These are phyloP conservation scores for Senna tora DNA, from an alignment of 306 rosid species.

Conservation along the genomic window DNA sequence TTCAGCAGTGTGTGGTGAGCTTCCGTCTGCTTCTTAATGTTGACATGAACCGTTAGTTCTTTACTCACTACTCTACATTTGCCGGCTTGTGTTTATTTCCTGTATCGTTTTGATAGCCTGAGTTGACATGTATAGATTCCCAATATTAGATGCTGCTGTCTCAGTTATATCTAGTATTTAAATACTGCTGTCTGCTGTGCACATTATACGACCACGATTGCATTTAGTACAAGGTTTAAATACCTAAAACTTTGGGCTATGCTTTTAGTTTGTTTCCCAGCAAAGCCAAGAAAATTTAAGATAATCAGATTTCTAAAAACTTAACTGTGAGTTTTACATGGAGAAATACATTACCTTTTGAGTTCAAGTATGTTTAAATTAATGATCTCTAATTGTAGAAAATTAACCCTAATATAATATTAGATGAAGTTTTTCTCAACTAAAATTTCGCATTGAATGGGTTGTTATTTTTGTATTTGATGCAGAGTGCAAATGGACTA, in stretches of 20 bases:
- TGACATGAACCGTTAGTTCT: neutral
- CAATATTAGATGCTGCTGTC: neutral
- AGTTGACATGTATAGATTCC: slow-evolving; percentile 1
- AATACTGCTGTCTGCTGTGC: neutral
- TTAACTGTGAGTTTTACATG: neutral
- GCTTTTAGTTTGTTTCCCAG: slow-evolving; percentile 3
- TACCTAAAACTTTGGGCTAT: neutral
- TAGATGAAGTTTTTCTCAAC: neutral
- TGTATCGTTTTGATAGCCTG: neutral
- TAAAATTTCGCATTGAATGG: neutral
- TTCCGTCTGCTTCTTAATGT: neutral
- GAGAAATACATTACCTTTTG: neutral
- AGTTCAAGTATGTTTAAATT: neutral
- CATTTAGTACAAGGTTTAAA: neutral
- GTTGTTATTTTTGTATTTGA: slow-evolving; percentile 28
- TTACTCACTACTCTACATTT: neutral
- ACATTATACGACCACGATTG: neutral
- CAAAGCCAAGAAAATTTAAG: neutral
- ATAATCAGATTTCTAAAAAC: neutral
- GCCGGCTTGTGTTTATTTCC: neutral
- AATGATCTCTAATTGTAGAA: neutral
- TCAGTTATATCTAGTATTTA: neutral
- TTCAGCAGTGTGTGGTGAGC: slow-evolving; percentile 93
- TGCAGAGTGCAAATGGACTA: slow-evolving; percentile 89
- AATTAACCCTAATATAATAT: neutral